These are phyloP conservation scores for Cordyceps javanica DNA, from an alignment of 2,329 filamentous ascomycete genomes.

Conservation along the genomic window DNA sequence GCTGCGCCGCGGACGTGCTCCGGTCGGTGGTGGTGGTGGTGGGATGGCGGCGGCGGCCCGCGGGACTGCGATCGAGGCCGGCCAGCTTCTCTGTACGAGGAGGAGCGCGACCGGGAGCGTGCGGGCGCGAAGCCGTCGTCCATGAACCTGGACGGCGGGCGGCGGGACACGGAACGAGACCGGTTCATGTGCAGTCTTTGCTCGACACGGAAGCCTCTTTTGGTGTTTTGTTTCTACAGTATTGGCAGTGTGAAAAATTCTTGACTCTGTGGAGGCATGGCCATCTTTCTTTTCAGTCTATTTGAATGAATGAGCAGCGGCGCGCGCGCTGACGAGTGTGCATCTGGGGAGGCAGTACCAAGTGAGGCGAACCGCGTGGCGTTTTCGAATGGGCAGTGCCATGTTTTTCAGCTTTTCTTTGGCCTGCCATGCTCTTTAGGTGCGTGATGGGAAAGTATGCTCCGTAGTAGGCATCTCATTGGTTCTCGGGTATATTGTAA, in stretches of 20 bases:
- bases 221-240: background rate
- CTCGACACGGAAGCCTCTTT: background rate
- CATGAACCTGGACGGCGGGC: background rate
- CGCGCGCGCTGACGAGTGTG: background rate
- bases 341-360: background rate
- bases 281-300: background rate
- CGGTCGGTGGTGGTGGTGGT: background rate
- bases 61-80: background rate
- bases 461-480: background rate
- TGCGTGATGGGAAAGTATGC: background rate
- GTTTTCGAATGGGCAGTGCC: background rate
- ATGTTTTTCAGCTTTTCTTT: background rate
- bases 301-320: background rate
- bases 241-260: too few species aligned
- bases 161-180: constrained; percentile 11
- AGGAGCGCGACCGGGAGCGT: background rate
- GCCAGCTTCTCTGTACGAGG: background rate
- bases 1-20: background rate
- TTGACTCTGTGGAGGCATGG: background rate
- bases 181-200: constrained; percentile 13
- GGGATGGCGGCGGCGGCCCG: background rate
- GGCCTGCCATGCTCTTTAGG: too few species aligned
- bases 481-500: background rate
- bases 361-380: constrained; percentile 9
- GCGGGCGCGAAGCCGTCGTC: constrained; percentile 6